These are phyloP conservation scores for Saccharomyces hybrid DNA, from an alignment of 1,139 yeast species.

Conservation along the genomic window DNA sequence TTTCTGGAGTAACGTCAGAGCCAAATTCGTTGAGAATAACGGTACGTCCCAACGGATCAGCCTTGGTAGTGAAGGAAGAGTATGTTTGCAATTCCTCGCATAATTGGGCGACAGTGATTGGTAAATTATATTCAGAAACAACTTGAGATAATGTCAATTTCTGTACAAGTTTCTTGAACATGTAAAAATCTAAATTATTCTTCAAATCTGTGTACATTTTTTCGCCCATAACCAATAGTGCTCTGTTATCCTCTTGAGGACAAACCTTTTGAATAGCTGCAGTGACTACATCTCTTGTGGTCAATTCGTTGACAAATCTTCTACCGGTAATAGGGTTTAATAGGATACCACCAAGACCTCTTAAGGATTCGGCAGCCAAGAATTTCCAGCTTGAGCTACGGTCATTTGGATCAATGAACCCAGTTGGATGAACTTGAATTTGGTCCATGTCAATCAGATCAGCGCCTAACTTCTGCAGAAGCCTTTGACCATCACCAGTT, in stretches of 20 bases:
- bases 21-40: conserved; percentile 30
- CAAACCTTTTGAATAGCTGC: conserved; percentile 35
- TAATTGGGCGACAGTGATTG: conserved; percentile 35
- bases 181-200: conserved; percentile 55
- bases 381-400: conserved; percentile 48
- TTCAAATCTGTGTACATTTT: conserved; percentile 32
- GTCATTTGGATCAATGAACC: conserved; percentile 60
- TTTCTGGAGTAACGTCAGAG: conserved; percentile 15
- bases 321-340: conserved; percentile 49
- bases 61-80: conserved; percentile 31
- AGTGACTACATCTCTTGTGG: conserved; percentile 62
- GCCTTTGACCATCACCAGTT: conserved; percentile 67
- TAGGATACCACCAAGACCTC: conserved; percentile 72
- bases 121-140: conserved; percentile 33
- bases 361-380: conserved; percentile 68
- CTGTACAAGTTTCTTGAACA: conserved; percentile 56
- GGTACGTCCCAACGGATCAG: conserved; percentile 29
- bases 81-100: conserved; percentile 41
- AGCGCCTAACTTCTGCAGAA: conserved; percentile 51
- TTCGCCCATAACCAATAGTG: conserved; percentile 34
- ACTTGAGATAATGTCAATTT: conserved; percentile 44
- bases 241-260: conserved; percentile 35
- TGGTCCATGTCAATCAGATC: conserved; percentile 64
- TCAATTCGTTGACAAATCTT: conserved; percentile 65
- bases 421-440: conserved; percentile 79